Conservation (phyloP, 164 flowering plant genomes). For the Santalum album region DNA sequence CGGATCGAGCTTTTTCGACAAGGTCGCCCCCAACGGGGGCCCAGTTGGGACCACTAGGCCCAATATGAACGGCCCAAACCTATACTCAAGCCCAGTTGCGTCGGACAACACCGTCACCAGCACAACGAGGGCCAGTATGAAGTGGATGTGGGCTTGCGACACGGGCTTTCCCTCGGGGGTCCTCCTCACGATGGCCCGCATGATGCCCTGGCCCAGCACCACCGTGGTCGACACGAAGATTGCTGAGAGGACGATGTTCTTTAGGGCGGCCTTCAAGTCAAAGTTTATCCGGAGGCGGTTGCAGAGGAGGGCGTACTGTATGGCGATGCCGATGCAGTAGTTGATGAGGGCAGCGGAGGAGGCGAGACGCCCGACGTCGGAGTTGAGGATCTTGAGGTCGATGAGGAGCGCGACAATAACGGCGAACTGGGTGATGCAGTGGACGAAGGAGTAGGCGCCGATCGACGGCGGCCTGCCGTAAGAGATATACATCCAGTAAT, state of each 20-base stretch:
- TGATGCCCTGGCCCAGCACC: neutral
- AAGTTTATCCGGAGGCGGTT: neutral
- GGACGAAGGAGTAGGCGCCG: neutral
- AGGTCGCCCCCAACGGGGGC: constrained; percentile 1
- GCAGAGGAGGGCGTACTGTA: neutral
- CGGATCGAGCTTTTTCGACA: neutral
- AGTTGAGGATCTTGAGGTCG: constrained; percentile 2
- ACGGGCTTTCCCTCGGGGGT: constrained; percentile 6
- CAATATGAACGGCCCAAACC: neutral
- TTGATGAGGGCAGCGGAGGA: constrained; percentile 2
- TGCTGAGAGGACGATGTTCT: neutral
- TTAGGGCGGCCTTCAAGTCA: neutral
- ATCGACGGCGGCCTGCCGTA: neutral
- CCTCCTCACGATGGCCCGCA: neutral
- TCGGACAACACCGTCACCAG: neutral
- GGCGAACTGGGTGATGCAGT: neutral
- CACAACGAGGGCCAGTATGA: neutral
- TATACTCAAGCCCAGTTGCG: neutral
- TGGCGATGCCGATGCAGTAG: neutral
- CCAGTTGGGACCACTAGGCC: neutral
- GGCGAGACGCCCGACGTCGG: neutral
- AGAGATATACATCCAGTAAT: neutral
- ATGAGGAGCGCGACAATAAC: constrained; percentile 1
- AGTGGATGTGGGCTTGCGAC: neutral
- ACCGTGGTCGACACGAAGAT: neutral